These are phyloP conservation scores for Flagelloscypha sp. DNA, from an alignment of 768 basidiomycete genomes.

Conservation along the genomic window DNA sequence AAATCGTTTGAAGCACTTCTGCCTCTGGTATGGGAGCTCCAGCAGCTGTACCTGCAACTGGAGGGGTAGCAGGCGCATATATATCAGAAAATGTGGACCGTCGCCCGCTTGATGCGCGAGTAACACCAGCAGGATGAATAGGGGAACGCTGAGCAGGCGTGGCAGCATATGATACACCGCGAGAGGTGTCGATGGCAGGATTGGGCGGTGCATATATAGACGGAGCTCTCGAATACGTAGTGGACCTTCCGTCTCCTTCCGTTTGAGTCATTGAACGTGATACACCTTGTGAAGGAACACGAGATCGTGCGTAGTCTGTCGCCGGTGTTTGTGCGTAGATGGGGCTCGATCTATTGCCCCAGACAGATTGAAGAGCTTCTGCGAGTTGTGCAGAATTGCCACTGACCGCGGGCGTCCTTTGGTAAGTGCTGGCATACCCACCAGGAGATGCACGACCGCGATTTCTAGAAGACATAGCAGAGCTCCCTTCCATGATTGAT, in stretches of 20 bases:
- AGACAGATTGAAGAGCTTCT: slow-evolving; percentile 37
- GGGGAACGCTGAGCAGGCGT: too few relatives aligned
- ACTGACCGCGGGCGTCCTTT: slow-evolving; percentile 14
- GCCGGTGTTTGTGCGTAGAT: too few relatives aligned
- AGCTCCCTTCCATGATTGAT: slow-evolving; percentile 16
- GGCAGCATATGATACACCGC: background rate
- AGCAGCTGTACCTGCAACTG: too few relatives aligned
- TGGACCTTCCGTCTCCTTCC: too few relatives aligned
- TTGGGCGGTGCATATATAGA: slow-evolving; percentile 12
- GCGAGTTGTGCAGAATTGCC: slow-evolving; percentile 30
- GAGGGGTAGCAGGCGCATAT: too few relatives aligned
- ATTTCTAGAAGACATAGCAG: slow-evolving; percentile 22
- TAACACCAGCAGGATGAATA: too few relatives aligned
- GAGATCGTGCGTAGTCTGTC: too few relatives aligned
- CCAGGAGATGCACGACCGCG: slow-evolving; percentile 26
- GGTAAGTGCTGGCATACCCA: slow-evolving; percentile 5
- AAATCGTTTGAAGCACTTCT: too few relatives aligned
- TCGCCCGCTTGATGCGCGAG: too few relatives aligned
- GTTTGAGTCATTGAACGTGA: slow-evolving; percentile 3
- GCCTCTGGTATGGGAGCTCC: too few relatives aligned
- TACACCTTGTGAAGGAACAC: slow-evolving; percentile 9
- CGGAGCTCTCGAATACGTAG: too few relatives aligned
- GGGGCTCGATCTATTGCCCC: slow-evolving; percentile 39
- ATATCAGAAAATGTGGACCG: too few relatives aligned
- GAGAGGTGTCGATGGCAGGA: background rate